Percentiles rank a stretch among this genome's conserved stretches.
These are phyloP conservation scores for Tulasnella sp. DNA, from an alignment of 768 basidiomycete species.

Conservation along the genomic window DNA sequence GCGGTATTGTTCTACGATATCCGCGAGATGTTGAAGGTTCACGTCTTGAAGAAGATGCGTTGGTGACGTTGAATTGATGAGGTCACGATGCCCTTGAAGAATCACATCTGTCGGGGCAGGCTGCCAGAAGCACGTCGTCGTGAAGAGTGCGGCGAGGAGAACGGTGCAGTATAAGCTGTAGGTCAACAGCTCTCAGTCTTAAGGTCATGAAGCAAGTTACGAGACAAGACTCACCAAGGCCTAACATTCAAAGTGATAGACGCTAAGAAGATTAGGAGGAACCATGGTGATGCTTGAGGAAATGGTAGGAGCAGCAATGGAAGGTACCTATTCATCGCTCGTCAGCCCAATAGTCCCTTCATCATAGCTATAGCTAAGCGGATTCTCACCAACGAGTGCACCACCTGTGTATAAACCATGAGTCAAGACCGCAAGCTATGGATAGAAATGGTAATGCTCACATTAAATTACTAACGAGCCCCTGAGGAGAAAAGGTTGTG, in stretches of 20 bases:
- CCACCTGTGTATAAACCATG: constrained; percentile 5
- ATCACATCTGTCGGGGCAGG: constrained; percentile 48
- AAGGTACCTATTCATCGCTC: constrained; percentile 15
- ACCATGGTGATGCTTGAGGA: constrained; percentile 71
- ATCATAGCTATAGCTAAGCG: neutral
- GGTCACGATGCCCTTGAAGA: constrained; percentile 4
- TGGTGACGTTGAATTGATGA: constrained; percentile 2
- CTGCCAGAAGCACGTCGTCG: constrained; percentile 86
- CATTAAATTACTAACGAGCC: too few relatives aligned
- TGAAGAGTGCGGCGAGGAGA: constrained; percentile 68
- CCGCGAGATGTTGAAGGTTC: too few relatives aligned
- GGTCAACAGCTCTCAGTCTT: constrained; percentile 1
- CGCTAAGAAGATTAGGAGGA: constrained; percentile 64
- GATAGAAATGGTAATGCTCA: too few relatives aligned
- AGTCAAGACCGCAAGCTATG: too few relatives aligned
- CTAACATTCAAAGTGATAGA: constrained; percentile 70
- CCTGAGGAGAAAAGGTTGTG: too few relatives aligned
- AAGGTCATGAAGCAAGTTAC: neutral
- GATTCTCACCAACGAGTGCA: constrained; percentile 18
- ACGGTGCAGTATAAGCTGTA: constrained; percentile 78
- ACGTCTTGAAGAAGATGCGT: too few relatives aligned
- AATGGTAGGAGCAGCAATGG: constrained; percentile 27
- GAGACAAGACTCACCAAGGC: constrained; percentile 52
- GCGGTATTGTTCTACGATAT: too few relatives aligned
- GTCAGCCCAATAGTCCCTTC: neutral